Percentiles rank a stretch among this genome's conserved stretches.
Conservation (phyloP, 2,329 filamentous ascomycete species). For the Nemania diffusa region DNA sequence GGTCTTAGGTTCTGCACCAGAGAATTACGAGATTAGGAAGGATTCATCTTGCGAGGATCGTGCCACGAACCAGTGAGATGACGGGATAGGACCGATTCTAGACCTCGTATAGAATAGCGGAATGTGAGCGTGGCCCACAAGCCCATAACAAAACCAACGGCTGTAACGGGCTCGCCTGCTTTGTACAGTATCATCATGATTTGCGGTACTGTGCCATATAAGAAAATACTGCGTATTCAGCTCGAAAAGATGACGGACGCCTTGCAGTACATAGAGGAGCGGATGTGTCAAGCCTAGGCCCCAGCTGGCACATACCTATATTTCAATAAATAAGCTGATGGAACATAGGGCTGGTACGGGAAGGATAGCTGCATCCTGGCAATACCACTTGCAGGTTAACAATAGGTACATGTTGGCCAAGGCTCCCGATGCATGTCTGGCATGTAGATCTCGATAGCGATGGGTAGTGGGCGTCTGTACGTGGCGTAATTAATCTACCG, state of each 20-base stretch:
- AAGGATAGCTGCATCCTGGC: neutral
- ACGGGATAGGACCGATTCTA: conserved; percentile 25
- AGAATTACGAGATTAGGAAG: conserved; percentile 31
- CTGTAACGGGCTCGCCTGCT: neutral
- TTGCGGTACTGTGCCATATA: neutral
- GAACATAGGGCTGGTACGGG: neutral
- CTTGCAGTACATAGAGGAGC: neutral
- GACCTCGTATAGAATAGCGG: conserved; percentile 19
- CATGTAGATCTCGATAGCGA: conserved; percentile 2
- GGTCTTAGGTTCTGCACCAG: conserved; percentile 15
- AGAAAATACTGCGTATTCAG: neutral
- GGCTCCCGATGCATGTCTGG: neutral
- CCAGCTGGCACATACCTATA: neutral
- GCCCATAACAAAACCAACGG: neutral
- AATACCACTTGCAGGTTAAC: neutral
- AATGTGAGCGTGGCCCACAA: conserved; percentile 10
- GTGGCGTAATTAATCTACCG: neutral
- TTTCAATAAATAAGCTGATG: conserved; percentile 6
- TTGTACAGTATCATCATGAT: neutral
- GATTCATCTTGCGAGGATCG: conserved; percentile 25
- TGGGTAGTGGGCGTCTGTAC: neutral
- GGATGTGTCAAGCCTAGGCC: neutral
- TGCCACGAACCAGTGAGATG: conserved; percentile 24
- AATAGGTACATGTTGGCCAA: neutral
- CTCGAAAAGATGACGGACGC: no score